Percentiles rank a stretch among this genome's conserved stretches.
These are phyloP conservation scores for Geopyxis carbonaria DNA, from an alignment of 495 filamentous ascomycete species.

Conservation along the genomic window DNA sequence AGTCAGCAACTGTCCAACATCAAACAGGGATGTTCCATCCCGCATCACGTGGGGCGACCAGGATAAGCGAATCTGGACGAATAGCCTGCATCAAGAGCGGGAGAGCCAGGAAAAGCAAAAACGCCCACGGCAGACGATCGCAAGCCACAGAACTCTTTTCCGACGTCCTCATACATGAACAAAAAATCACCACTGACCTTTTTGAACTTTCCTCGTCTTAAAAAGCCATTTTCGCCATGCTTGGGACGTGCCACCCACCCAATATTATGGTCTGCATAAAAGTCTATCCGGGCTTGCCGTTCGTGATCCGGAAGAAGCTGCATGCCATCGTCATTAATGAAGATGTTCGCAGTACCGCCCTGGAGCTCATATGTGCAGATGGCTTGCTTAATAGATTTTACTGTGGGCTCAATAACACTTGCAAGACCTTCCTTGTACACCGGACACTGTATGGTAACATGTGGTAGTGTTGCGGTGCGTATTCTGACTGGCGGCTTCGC, in stretches of 20 bases:
- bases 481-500: conserved; percentile 41
- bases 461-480: conserved; percentile 31
- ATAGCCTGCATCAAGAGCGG: no score
- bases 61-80: no score
- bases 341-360: conserved; percentile 63
- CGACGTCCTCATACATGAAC: conserved; percentile 1
- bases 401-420: conserved; percentile 26
- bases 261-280: conserved; percentile 46
- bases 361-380: conserved; percentile 57
- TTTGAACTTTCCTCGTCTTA: conserved; percentile 39
- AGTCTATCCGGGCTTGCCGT: conserved; percentile 38
- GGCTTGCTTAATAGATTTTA: conserved; percentile 26
- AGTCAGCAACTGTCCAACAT: conserved; percentile 10
- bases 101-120: no score
- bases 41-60: conserved; percentile 6
- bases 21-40: background rate
- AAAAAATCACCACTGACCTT: conserved; percentile 17
- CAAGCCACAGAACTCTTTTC: conserved; percentile 7
- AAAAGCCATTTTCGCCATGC: conserved; percentile 41
- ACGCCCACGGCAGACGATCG: no score
- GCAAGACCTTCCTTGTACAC: conserved; percentile 58
- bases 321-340: conserved; percentile 65
- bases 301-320: conserved; percentile 39
- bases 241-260: conserved; percentile 64
- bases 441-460: conserved; percentile 59